phyloP scores from a whole-genome alignment of 1,284 basidiomycete species.

The Xerocomus amazonicus region DNA sequence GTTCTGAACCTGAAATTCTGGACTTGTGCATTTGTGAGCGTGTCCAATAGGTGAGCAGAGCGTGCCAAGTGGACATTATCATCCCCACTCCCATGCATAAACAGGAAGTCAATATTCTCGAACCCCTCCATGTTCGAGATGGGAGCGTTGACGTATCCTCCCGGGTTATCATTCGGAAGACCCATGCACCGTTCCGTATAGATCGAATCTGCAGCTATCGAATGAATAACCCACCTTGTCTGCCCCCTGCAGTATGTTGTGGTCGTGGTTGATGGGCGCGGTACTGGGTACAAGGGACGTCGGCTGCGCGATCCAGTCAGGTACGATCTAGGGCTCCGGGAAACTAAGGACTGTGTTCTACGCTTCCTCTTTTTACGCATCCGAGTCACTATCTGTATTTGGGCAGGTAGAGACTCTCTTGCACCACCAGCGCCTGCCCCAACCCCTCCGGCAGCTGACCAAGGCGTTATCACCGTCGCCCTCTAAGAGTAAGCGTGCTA shows the following conservation, averaged over 20 bases:
- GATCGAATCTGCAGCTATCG: conserved; percentile 61
- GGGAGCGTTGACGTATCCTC: conserved; percentile 82
- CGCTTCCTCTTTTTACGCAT: conserved; percentile 6
- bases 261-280: conserved; percentile 88
- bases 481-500: no score
- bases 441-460: no score
- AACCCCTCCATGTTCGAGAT: conserved; percentile 87
- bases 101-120: conserved; percentile 70
- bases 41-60: conserved; percentile 86
- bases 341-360: conserved; percentile 69
- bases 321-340: conserved; percentile 81
- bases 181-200: conserved; percentile 99
- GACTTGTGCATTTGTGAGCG: conserved; percentile 78
- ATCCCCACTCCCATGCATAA: conserved; percentile 92
- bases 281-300: conserved; percentile 89
- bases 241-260: conserved; percentile 83
- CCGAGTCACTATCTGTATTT: conserved; percentile 47
- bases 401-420: conserved; percentile 75
- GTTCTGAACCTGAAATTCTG: conserved; percentile 86
- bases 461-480: no score
- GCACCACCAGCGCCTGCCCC: no score
- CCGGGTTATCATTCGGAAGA: conserved; percentile 70
- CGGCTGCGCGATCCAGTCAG: conserved; percentile 79
- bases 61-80: conserved; percentile 95
- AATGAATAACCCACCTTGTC: conserved; percentile 35